A percentile compares a stretch with the other conserved stretches of the same genome.
Evolutionary conservation across 2,329 filamentous ascomycete genomes (phyloP).

Genomic region (Xylariaceae sp.): DNA sequence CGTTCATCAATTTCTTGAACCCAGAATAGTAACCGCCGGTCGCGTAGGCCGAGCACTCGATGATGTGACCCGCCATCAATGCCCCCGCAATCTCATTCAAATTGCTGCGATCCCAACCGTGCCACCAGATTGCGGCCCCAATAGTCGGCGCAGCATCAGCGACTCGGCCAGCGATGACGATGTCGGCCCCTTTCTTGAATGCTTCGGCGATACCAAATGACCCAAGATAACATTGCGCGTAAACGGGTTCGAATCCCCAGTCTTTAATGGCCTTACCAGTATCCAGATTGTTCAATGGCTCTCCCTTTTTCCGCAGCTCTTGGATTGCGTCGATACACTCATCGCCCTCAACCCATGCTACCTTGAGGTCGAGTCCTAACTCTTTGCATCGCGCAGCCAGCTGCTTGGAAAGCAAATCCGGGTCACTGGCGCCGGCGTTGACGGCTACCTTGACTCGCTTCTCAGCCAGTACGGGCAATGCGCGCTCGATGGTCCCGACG

Average conservation of each 20-base stretch:
- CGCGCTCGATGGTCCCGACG: neutral
- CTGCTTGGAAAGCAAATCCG: neutral
- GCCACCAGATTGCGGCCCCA: constrained; percentile 6
- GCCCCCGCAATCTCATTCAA: constrained; percentile 3
- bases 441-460: neutral
- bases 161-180: constrained; percentile 33
- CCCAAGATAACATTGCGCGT: constrained; percentile 3
- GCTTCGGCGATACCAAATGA: constrained; percentile 33
- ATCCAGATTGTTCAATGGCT: neutral
- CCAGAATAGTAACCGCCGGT: constrained; percentile 45
- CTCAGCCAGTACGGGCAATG: neutral
- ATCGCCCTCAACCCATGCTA: constrained; percentile 3
- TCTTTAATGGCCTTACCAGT: constrained; percentile 2
- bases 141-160: constrained; percentile 1
- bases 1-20: constrained; percentile 30
- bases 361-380: neutral
- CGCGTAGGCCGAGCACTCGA: constrained; percentile 42
- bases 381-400: neutral
- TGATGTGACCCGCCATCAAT: constrained; percentile 33
- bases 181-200: constrained; percentile 30
- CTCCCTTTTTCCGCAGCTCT: neutral
- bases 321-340: constrained; percentile 1
- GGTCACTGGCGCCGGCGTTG: neutral
- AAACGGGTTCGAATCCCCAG: constrained; percentile 4
- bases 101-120: neutral